A percentile compares a stretch with the other conserved stretches of the same genome.
Conservation (phyloP, 768 basidiomycete genomes). For the Kwoniella mangroviensis region DNA sequence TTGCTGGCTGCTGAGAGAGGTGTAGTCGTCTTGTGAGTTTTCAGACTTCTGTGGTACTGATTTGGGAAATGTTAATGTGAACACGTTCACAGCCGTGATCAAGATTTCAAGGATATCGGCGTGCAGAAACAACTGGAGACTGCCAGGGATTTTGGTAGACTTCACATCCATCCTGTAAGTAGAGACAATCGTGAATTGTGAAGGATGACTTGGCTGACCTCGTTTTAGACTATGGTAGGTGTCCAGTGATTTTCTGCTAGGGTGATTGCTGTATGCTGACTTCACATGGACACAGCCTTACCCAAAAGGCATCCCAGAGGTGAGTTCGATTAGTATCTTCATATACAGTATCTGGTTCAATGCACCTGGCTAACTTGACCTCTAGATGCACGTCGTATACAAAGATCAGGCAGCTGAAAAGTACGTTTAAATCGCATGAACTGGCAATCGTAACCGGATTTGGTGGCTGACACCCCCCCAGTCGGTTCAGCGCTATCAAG, state of each 20-base stretch:
- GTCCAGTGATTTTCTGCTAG: too few relatives aligned
- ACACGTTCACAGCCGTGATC: background rate
- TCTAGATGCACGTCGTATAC: slow-evolving; percentile 23
- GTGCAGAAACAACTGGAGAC: slow-evolving; percentile 26
- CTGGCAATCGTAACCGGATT: background rate
- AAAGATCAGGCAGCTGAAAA: slow-evolving; percentile 4
- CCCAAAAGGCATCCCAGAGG: slow-evolving; percentile 1
- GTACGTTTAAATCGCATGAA: background rate
- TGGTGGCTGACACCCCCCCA: background rate
- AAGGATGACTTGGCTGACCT: background rate
- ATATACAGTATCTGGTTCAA: background rate
- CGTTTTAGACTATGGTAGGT: background rate
- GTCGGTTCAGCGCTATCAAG: slow-evolving; percentile 14
- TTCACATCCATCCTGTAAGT: slow-evolving; percentile 27
- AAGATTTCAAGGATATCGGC: slow-evolving; percentile 18
- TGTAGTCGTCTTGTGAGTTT: slow-evolving; percentile 21
- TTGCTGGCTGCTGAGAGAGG: slow-evolving; percentile 27
- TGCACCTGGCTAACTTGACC: background rate
- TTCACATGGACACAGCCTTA: too few relatives aligned
- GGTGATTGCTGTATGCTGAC: too few relatives aligned
- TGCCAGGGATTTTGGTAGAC: slow-evolving; percentile 24
- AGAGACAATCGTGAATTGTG: background rate
- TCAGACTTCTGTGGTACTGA: background rate
- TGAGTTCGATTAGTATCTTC: background rate
- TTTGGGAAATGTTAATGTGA: background rate